phyloP scores from a whole-genome alignment of 345 rosid genomes.

The Dipteronia sinensis region DNA sequence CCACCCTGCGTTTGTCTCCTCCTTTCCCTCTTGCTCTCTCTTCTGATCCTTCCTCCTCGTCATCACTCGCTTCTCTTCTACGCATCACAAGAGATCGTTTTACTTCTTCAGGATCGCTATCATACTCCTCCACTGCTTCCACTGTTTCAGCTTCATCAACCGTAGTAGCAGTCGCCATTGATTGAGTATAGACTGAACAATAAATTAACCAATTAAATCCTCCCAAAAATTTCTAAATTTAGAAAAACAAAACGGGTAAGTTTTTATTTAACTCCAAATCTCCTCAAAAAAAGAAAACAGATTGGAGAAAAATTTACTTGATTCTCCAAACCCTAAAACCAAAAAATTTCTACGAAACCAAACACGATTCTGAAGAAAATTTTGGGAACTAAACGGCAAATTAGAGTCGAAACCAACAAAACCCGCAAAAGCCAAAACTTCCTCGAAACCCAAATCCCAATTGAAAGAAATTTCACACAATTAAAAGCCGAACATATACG shows the following conservation, averaged over 20 bases:
- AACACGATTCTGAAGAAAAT: not conserved
- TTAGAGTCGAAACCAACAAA: not conserved
- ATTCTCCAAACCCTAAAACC: slow-evolving; percentile 6
- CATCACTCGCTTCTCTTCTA: slow-evolving; percentile 86
- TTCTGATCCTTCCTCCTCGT: slow-evolving; percentile 51
- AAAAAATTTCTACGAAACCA: not conserved
- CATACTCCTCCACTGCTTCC: slow-evolving; percentile 63
- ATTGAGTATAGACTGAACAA: not conserved
- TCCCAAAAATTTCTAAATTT: not conserved
- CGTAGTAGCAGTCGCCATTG: not conserved
- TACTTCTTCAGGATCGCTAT: slow-evolving; percentile 90
- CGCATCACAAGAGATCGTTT: slow-evolving; percentile 66
- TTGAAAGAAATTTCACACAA: slow-evolving; percentile 4
- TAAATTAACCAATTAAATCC: not conserved
- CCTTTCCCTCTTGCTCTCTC: slow-evolving; percentile 23
- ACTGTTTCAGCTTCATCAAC: slow-evolving; percentile 21
- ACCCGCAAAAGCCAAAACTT: not conserved
- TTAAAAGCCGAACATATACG: not conserved
- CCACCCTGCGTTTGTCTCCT: slow-evolving; percentile 30
- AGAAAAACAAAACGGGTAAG: not conserved
- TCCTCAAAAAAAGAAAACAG: not conserved
- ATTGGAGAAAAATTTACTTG: not conserved
- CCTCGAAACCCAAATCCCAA: not conserved
- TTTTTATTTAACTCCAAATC: not conserved
- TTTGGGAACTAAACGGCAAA: slow-evolving; percentile 5